Evolutionary conservation across 2,329 filamentous ascomycete genomes (phyloP).

Genomic region (Neofusicoccum kwambonambiense): DNA sequence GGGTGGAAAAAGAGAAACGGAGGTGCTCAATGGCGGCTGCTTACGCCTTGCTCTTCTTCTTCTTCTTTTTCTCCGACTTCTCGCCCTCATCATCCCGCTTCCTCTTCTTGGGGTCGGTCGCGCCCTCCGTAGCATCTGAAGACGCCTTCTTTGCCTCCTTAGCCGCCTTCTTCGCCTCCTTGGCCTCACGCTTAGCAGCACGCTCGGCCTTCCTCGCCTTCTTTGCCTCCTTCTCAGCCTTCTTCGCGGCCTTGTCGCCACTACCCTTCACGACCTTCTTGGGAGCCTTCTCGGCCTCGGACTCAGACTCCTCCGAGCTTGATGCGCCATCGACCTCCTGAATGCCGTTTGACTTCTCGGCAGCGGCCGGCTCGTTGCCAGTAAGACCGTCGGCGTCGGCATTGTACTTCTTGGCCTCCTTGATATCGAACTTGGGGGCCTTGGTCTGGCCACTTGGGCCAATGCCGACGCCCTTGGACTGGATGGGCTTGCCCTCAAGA

Average conservation of each 20-base stretch:
- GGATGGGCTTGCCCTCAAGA: constrained; percentile 87
- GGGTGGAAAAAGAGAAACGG: not conserved
- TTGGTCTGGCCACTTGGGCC: constrained; percentile 68
- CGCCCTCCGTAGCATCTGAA: constrained; percentile 54
- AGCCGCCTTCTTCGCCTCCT: constrained; percentile 53
- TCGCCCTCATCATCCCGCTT: constrained; percentile 49
- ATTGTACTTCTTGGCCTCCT: constrained; percentile 93
- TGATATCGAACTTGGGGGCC: constrained; percentile 75
- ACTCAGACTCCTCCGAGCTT: constrained; percentile 36
- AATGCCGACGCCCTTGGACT: constrained; percentile 72
- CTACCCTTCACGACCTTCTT: constrained; percentile 24
- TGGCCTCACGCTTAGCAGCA: constrained; percentile 38
- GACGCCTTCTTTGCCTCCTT: constrained; percentile 54
- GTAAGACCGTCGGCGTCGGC: constrained; percentile 83
- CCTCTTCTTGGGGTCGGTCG: constrained; percentile 48
- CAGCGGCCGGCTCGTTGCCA: constrained; percentile 62
- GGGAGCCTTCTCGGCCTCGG: constrained; percentile 28
- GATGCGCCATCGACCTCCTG: constrained; percentile 48
- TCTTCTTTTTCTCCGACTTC: constrained; percentile 66
- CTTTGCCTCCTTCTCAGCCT: constrained; percentile 42
- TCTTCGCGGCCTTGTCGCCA: constrained; percentile 31
- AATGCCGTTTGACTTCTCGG: constrained; percentile 42
- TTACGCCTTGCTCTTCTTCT: constrained; percentile 55
- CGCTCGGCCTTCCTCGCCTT: constrained; percentile 41
- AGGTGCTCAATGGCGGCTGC: not conserved